Evolutionary conservation across 2,329 filamentous ascomycete species (phyloP), one percentile per base, ranked within the genome.

Genomic region (Piedraia hortae): DNA sequence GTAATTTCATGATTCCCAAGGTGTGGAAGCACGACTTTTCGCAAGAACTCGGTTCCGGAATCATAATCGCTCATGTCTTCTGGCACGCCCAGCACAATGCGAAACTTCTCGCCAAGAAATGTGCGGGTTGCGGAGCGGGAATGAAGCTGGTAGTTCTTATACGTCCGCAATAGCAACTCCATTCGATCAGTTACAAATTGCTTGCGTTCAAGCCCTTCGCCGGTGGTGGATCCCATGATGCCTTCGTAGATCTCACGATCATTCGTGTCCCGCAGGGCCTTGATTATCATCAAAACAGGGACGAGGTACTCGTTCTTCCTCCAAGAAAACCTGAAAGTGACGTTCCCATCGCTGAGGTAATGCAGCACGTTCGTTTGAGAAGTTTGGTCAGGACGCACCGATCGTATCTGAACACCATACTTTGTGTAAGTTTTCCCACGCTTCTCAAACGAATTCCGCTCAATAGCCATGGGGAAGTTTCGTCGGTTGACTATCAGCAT

Each of bases 241-340:
- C 72, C 73, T 46, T 93, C 80, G 28, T 88, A 93, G 19, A 97
- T 85, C 41, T 91, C 80, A 26, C 77, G 65, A 41, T 97, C 85
- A 42, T 90, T 97, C 9, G 85, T 97, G 45, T 97, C 82, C 2
- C 85, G 62, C 21, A 97, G 53, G 1, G 85, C 82, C 51, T 93
- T 97, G 31, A 97, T 50, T 15, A 97, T 66, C 82, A 97, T 93
- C 59, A 91, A 68, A 28, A 78, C 73, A 1, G 85, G 85, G 2
- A 97, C 62, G n/a, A 97, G 62, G 39, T 77, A 97, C 46, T 97
- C 85, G 34, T 78, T 77, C 50, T 97, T 97, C 34, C 80, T 62
- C 82, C 82, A 97, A 4, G 82, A 91, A 47, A 97, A 97, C 25
- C 85, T 62, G 48, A 97, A 90, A 1, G 77, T 93, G 36, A 93